Evolutionary conservation across 805 yeast species (phyloP), one percentile per base, ranked within the genome.

Genomic region (Myxozyma neotropica): DNA sequence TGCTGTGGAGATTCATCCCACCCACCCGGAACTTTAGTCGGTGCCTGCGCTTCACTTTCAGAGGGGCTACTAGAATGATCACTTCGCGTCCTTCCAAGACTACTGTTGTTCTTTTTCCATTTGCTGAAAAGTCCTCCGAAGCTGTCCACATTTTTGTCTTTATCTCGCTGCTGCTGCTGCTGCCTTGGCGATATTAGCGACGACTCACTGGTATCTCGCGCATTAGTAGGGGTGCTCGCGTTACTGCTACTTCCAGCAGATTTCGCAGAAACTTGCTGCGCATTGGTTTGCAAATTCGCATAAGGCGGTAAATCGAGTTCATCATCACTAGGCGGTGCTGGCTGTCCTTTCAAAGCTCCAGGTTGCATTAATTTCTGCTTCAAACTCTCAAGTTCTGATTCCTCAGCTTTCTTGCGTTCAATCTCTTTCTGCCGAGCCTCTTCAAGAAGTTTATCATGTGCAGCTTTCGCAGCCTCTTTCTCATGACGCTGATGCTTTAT

Each of bases 401-500:
- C 61, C 49, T 57, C 58, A 17, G 59, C 58, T 17, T 40, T 45
- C 31, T 56, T 45, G 23, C 35, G 33, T 42, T 43, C 55, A 38
- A 24, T 21, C 29, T 59, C 67, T 24, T 52, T 51, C 51, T 60
- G 61, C 47, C 56, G 53, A 39, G 55, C 58, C 15, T 50, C 56
- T 57, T 58, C 64, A 7, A 55, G 59, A 42, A 43, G 46, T 50
- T 45, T 45, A 8, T 54, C 43, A 13, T 53, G 49, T n/a, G 55
- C 58, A 8, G 50, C 55, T 52, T 38, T 29, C 15, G 57, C 57
- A 2, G 48, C 65, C 38, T 67, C 67, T 10, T 56, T 60, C 47
- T 62, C 67, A 45, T 59, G 63, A 29, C 66, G 55, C 38, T 69
- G 65, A 48, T 66, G 59, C 45, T 64, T 61, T 35, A 72, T 64